A percentile compares a stretch with the other conserved stretches of the same genome.
Evolutionary conservation across 2,329 filamentous ascomycete genomes (phyloP).

Genomic region (Rhinocladiella mackenziei): DNA sequence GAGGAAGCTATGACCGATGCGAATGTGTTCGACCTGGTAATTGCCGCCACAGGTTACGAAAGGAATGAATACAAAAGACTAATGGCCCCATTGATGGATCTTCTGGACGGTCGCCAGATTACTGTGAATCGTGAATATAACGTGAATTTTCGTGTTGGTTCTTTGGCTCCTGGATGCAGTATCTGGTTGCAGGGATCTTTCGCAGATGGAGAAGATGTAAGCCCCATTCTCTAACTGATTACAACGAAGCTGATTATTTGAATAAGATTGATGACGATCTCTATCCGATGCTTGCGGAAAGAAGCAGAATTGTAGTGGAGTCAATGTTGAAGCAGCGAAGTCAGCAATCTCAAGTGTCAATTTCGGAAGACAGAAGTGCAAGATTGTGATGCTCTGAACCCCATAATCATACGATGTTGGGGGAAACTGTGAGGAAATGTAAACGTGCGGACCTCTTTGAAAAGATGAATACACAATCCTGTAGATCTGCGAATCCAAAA

Average conservation of each 20-base stretch:
- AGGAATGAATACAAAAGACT: conserved; percentile 10
- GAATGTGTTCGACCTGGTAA: conserved; percentile 22
- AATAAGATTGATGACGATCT: conserved; percentile 12
- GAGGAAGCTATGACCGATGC: not conserved
- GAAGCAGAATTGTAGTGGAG: conserved; percentile 14
- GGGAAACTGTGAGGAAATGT: too few relatives aligned
- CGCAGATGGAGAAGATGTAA: conserved; percentile 15
- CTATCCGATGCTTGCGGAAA: conserved; percentile 13
- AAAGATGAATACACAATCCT: too few relatives aligned
- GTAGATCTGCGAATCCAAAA: too few relatives aligned
- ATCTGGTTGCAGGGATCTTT: conserved; percentile 22
- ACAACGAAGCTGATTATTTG: not conserved
- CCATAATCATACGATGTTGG: too few relatives aligned
- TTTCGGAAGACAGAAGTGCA: conserved; percentile 6
- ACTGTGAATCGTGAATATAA: conserved; percentile 20
- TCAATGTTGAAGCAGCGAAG: conserved; percentile 8
- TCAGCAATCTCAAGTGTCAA: not conserved
- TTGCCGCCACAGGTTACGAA: conserved; percentile 23
- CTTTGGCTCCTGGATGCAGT: conserved; percentile 9
- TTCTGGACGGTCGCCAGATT: conserved; percentile 14
- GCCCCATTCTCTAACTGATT: conserved; percentile 1
- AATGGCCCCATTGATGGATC: conserved; percentile 6
- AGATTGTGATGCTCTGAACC: conserved; percentile 7
- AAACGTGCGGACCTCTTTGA: too few relatives aligned
- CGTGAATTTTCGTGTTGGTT: conserved; percentile 16